These are phyloP conservation scores for Syncephalastrum racemosum DNA, from an alignment of 371 early-diverging fungal genomes.

Conservation along the genomic window DNA sequence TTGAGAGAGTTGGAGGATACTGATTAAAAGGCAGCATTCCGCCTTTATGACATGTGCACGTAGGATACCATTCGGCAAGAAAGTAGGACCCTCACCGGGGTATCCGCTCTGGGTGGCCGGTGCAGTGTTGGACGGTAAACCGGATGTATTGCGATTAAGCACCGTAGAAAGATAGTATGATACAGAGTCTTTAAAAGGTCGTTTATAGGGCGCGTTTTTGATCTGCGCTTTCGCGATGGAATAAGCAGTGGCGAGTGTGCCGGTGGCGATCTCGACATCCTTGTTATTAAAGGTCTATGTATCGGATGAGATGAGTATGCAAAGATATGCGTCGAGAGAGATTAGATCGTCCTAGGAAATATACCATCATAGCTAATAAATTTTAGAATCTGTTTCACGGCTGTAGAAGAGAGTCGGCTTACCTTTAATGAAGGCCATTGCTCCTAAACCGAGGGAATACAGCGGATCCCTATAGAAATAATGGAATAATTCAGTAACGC, in stretches of 20 bases:
- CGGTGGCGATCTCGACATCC: conserved; percentile 38
- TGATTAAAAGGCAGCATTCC: conserved; percentile 56
- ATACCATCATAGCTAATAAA: conserved; percentile 19
- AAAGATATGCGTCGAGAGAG: neutral
- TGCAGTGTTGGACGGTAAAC: conserved; percentile 29
- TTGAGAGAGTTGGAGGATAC: conserved; percentile 58
- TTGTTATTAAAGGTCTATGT: conserved; percentile 35
- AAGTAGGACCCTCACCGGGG: conserved; percentile 20
- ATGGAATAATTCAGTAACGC: neutral
- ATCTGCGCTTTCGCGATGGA: conserved; percentile 47
- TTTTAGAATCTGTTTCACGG: too few species aligned
- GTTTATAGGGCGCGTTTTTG: conserved; percentile 29
- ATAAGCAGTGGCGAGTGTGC: conserved; percentile 36
- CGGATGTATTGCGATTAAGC: conserved; percentile 24
- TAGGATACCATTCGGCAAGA: conserved; percentile 55
- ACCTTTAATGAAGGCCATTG: conserved; percentile 54
- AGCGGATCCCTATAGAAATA: conserved; percentile 34
- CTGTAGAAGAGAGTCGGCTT: neutral
- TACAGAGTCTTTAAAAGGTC: conserved; percentile 39
- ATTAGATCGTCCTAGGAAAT: neutral
- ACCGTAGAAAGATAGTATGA: conserved; percentile 36
- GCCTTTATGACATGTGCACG: conserved; percentile 61
- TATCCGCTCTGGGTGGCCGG: conserved; percentile 18
- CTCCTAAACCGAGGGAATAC: conserved; percentile 46
- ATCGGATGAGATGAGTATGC: neutral